A percentile compares a stretch with the other conserved stretches of the same genome.
These are phyloP conservation scores for Mycena floridula DNA, from an alignment of 768 basidiomycete species.

Conservation along the genomic window DNA sequence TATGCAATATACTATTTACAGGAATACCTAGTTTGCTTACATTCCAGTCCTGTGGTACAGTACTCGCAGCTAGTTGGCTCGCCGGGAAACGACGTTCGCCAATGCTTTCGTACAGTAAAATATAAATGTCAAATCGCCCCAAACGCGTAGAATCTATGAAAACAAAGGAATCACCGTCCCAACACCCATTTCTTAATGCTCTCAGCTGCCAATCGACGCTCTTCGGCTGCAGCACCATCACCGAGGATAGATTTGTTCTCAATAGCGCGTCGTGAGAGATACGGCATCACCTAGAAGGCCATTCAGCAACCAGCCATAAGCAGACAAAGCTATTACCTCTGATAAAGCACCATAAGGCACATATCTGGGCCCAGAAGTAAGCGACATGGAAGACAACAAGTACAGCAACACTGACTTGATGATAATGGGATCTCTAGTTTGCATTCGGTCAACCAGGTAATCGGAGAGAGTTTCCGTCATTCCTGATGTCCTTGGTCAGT, in stretches of 20 bases:
- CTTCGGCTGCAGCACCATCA: constrained; percentile 57
- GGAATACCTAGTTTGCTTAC: too few species aligned
- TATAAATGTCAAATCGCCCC: too few species aligned
- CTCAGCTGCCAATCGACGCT: constrained; percentile 47
- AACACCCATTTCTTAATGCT: constrained; percentile 46
- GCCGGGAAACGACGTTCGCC: too few species aligned
- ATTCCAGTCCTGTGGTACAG: too few species aligned
- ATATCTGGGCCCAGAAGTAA: constrained; percentile 31
- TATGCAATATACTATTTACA: too few species aligned
- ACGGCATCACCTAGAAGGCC: constrained; percentile 66
- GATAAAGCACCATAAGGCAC: constrained; percentile 70
- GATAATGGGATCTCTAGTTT: constrained; percentile 55
- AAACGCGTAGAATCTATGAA: too few species aligned
- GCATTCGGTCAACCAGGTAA: constrained; percentile 52
- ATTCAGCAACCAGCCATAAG: not conserved
- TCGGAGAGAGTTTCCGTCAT: constrained; percentile 84
- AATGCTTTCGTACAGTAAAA: too few species aligned
- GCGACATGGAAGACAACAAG: not conserved
- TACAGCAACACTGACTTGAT: constrained; percentile 53
- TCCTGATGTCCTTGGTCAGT: constrained; percentile 42
- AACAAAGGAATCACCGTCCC: too few species aligned
- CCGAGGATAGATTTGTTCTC: constrained; percentile 91
- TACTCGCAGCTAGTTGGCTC: too few species aligned
- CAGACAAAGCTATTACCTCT: constrained; percentile 36
- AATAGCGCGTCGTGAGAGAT: constrained; percentile 79